Percentiles rank a stretch among this genome's conserved stretches.
These are phyloP conservation scores for Thuja plicata DNA, from an alignment of 83 land plant genomes.

Conservation along the genomic window DNA sequence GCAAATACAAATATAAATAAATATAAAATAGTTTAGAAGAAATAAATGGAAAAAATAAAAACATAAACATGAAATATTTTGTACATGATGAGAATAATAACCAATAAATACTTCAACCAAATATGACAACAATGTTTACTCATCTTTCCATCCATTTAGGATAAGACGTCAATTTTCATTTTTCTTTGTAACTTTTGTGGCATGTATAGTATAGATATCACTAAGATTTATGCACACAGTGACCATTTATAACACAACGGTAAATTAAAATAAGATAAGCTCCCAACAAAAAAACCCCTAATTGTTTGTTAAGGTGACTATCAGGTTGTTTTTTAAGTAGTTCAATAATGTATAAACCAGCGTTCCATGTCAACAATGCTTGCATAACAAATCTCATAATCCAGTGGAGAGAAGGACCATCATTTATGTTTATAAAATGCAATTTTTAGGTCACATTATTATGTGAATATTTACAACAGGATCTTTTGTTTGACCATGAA, in stretches of 20 bases:
- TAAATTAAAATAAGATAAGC: background rate
- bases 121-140: background rate
- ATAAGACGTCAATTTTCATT: background rate
- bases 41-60: background rate
- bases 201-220: background rate
- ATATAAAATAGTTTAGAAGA: background rate
- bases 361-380: no score
- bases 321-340: background rate
- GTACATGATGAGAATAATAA: background rate
- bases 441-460: no score
- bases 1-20: constrained; percentile 5
- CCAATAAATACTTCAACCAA: background rate
- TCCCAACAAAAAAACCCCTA: background rate
- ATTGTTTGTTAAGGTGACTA: background rate
- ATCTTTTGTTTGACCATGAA: no score
- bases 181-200: background rate
- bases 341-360: background rate
- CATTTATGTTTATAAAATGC: no score
- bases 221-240: background rate
- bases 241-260: background rate
- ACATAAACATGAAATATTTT: background rate
- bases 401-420: no score
- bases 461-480: no score
- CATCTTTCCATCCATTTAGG: background rate
- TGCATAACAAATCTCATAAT: no score